These are phyloP conservation scores for Exophiala sideris DNA, from an alignment of 2,329 filamentous ascomycete genomes.

Conservation along the genomic window DNA sequence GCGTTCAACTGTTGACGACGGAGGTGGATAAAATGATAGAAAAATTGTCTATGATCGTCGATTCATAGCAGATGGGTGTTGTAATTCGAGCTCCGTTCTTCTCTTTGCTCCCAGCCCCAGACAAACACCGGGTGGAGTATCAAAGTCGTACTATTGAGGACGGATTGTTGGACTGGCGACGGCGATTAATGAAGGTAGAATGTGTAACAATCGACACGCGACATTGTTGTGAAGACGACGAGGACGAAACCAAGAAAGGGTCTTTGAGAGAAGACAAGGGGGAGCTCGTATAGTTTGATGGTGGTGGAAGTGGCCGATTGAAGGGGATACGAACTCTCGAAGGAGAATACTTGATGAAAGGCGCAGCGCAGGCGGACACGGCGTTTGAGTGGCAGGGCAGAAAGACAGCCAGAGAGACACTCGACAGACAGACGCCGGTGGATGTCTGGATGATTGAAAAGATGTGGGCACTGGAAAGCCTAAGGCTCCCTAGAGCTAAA, in stretches of 20 bases:
- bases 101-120: slow-evolving; percentile 4
- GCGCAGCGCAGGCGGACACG: slow-evolving; percentile 1
- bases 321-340: not conserved
- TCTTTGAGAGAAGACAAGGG: slow-evolving; percentile 3
- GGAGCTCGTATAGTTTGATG: not conserved
- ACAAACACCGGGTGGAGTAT: slow-evolving; percentile 5
- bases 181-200: not conserved
- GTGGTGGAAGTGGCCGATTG: not conserved
- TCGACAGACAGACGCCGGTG: not conserved
- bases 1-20: not conserved
- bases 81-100: slow-evolving; percentile 3
- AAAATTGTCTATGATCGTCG: not conserved
- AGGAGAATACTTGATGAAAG: not conserved
- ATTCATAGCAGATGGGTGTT: slow-evolving; percentile 3
- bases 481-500: no score
- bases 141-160: not conserved
- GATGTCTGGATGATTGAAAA: no score
- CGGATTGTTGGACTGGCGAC: not conserved
- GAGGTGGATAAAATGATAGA: not conserved
- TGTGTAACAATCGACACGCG: slow-evolving; percentile 4
- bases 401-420: not conserved
- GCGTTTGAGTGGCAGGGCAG: slow-evolving; percentile 4
- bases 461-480: no score
- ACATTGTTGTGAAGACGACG: slow-evolving; percentile 7
- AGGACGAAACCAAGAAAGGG: not conserved